These are phyloP conservation scores for Beauveria sp. DNA, from an alignment of 2,329 filamentous ascomycete species.

Conservation along the genomic window DNA sequence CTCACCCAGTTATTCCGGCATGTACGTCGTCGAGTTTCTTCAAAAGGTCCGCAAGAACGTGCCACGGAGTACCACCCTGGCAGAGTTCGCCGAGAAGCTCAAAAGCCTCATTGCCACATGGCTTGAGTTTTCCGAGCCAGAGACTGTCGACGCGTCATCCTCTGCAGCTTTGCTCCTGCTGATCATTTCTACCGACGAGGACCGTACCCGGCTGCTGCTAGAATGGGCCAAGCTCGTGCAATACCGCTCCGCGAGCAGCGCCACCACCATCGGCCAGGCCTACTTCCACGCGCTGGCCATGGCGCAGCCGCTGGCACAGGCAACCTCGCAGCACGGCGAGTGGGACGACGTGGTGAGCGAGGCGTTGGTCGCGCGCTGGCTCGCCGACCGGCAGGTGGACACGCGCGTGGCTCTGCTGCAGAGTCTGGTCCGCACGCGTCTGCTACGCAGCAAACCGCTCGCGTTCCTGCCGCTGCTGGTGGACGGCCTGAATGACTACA, in stretches of 20 bases:
- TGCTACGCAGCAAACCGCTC: constrained; percentile 33
- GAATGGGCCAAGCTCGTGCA: constrained; percentile 40
- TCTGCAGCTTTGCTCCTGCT: constrained; percentile 44
- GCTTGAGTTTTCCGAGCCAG: constrained; percentile 42
- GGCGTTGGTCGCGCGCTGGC: constrained; percentile 47
- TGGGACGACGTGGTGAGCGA: constrained; percentile 30
- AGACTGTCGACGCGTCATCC: constrained; percentile 41
- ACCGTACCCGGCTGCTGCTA: constrained; percentile 32
- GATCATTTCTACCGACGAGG: constrained; percentile 30
- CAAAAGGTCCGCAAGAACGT: constrained; percentile 14
- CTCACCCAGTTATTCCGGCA: constrained; percentile 14
- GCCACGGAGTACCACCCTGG: constrained; percentile 9
- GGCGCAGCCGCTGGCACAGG: constrained; percentile 34
- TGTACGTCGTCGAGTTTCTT: constrained; percentile 18
- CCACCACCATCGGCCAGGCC: constrained; percentile 34
- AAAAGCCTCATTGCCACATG: constrained; percentile 33
- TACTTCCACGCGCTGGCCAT: constrained; percentile 47
- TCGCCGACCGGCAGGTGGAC: constrained; percentile 39
- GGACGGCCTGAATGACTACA: constrained; percentile 77
- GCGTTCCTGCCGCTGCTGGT: constrained; percentile 39
- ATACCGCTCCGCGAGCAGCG: constrained; percentile 24
- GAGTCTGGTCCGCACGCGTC: constrained; percentile 40
- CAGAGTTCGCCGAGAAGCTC: constrained; percentile 20
- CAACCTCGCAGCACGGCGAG: constrained; percentile 15
- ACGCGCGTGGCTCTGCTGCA: constrained; percentile 48